Base-by-base conservation (phyloP, 2,329 filamentous ascomycete genomes). In the Hypoxylon sp. region DNA sequence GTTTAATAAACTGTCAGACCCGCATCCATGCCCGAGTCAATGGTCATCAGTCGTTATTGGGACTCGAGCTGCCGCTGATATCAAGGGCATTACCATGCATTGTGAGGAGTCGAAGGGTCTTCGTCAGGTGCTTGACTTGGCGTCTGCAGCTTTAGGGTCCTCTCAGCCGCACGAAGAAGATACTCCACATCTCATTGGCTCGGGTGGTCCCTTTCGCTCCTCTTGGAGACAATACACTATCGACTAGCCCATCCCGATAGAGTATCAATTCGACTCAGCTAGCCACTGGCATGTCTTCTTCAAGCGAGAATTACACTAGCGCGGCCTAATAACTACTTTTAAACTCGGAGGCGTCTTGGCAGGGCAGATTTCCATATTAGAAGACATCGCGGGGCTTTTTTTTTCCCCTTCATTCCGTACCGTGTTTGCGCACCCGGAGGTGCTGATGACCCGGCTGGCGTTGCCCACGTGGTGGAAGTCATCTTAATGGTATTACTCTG, bases 101-200 rank as follows among this genome's bases (percentile, higher is more conserved):
- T 37, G 31, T 26, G 29, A 57, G 42, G 35, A 56, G 33, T 55
- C 26, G 8, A 31, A 19, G 26, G 22, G 19, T 47, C 24, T 19
- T 46, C 35, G 22, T 29, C 17, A 14, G 17, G 35, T 58, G 60
- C 52, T 22, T 56, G 52, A 57, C 46, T 50, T 63, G 52, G 67
- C 59, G 52, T 26, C 29, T 67, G 47, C 53, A 65, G 53, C 52
- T 37, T 67, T 48, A 65, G 50, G 60, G 58, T 35, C 35, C 26
- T 63, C 60, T 71, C 69, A 71, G 69, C 69, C 69, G 66, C 69
- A 71, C 56, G 60, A 42, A 59, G 51, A 26, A 11, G 19, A 8
- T 5, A 17, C 9, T 6, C 10, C 5, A 44, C 17, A 26, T 63
- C 48, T 63, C n/a, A 71, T 67, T 71, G 56, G 65, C 4, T 14